Conservation (phyloP, 768 basidiomycete genomes). For the Auriculariales sp. region DNA sequence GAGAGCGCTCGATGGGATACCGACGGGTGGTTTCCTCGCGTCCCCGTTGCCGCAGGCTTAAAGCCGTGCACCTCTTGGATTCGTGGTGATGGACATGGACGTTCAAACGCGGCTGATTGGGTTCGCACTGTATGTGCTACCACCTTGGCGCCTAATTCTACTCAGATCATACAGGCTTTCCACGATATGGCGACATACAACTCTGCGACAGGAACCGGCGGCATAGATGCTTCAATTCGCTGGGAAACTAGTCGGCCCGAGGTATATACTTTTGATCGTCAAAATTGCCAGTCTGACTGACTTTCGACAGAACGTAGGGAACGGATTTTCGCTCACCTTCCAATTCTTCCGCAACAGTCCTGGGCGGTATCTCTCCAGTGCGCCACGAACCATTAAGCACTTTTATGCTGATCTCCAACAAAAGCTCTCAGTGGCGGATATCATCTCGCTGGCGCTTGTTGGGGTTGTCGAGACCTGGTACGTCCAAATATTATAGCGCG, state of each 20-base stretch:
- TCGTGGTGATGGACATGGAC: not conserved
- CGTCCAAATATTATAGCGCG: not conserved
- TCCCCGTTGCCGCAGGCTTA: not conserved
- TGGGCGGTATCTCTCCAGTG: slow-evolving; percentile 30
- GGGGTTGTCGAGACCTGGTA: not conserved
- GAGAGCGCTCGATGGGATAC: not conserved
- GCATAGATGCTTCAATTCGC: slow-evolving; percentile 34
- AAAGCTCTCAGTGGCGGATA: slow-evolving; percentile 24
- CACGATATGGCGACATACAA: slow-evolving; percentile 37
- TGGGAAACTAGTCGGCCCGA: slow-evolving; percentile 7
- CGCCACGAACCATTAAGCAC: slow-evolving; percentile 7
- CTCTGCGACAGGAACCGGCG: slow-evolving; percentile 29
- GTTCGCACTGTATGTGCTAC: not conserved
- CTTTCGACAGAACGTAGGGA: slow-evolving; percentile 29
- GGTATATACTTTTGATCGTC: not conserved
- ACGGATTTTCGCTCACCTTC: slow-evolving; percentile 28
- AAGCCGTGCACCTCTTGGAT: not conserved
- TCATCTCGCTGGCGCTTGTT: slow-evolving; percentile 24
- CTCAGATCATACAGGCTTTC: slow-evolving; percentile 26
- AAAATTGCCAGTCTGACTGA: slow-evolving; percentile 11
- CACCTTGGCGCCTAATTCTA: slow-evolving; percentile 13
- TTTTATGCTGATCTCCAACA: not conserved
- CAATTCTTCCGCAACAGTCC: slow-evolving; percentile 27
- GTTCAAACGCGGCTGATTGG: not conserved
- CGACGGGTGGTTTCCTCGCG: too few species aligned